phyloP scores from a whole-genome alignment of 148 eudicot genomes.

The Bassia scoparia region DNA sequence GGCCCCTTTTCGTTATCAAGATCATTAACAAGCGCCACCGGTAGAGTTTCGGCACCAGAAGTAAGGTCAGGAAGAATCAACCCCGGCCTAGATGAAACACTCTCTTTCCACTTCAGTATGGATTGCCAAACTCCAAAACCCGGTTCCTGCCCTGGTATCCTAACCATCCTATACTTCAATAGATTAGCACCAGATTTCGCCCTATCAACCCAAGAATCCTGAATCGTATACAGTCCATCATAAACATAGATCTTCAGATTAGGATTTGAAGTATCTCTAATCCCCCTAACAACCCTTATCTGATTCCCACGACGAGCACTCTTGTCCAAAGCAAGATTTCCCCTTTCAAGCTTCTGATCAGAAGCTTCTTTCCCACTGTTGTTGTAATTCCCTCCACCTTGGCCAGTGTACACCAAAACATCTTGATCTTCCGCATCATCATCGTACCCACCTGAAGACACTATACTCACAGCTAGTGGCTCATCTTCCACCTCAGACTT shows the following conservation, averaged over 20 bases:
- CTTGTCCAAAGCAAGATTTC: slow-evolving; percentile 84
- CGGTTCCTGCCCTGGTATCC: slow-evolving; percentile 70
- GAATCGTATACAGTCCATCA: slow-evolving; percentile 80
- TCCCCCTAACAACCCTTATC: slow-evolving; percentile 79
- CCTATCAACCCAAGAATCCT: slow-evolving; percentile 82
- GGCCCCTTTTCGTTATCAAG: slow-evolving; percentile 85
- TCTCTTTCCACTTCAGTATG: slow-evolving; percentile 79
- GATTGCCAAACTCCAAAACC: slow-evolving; percentile 77
- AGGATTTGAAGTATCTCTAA: slow-evolving; percentile 41
- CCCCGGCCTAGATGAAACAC: slow-evolving; percentile 52
- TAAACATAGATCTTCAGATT: slow-evolving; percentile 62
- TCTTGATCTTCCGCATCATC: slow-evolving; percentile 70
- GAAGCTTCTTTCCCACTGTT: slow-evolving; percentile 49
- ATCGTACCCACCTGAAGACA: slow-evolving; percentile 86
- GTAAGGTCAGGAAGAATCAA: slow-evolving; percentile 79
- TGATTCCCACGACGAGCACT: slow-evolving; percentile 68
- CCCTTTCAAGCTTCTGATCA: slow-evolving; percentile 94
- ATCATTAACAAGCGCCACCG: slow-evolving; percentile 79
- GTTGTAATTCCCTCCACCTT: slow-evolving; percentile 74
- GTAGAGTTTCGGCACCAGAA: slow-evolving; percentile 68
- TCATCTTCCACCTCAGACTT: slow-evolving; percentile 55
- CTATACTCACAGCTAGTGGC: slow-evolving; percentile 79
- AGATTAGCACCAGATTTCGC: slow-evolving; percentile 63
- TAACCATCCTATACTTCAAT: slow-evolving; percentile 76
- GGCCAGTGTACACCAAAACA: slow-evolving; percentile 75